Percentiles rank a stretch among this genome's conserved stretches.
Conservation (phyloP, 176 grass and related monocot species). For the Triticum dicoccoides region DNA sequence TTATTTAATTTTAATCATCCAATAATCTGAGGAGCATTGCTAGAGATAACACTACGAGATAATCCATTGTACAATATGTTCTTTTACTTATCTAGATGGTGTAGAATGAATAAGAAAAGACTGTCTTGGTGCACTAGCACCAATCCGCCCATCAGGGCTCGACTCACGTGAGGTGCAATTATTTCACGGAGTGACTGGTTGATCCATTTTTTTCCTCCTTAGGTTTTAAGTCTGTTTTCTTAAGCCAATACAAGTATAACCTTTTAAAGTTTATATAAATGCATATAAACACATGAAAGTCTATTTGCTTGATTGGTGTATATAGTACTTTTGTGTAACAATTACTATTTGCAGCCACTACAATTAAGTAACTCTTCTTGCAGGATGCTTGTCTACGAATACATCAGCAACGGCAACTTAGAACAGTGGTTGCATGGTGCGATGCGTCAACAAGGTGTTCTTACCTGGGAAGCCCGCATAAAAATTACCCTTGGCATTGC, state of each 20-base stretch:
- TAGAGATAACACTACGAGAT: no score
- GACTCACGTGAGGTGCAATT: no score
- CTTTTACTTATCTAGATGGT: no score
- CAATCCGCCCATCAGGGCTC: no score
- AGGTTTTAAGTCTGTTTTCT: background rate
- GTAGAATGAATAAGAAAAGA: no score
- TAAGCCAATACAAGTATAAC: background rate
- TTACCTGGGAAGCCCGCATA: constrained; percentile 24
- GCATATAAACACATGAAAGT: background rate
- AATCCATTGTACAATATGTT: no score
- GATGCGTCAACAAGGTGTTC: constrained; percentile 19
- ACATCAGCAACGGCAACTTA: constrained; percentile 17
- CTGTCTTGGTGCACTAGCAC: no score
- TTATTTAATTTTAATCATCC: no score
- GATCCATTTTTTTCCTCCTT: background rate
- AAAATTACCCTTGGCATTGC: constrained; percentile 15
- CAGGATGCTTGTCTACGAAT: constrained; percentile 28
- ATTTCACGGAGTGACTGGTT: no score
- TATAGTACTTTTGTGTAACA: background rate
- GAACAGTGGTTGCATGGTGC: constrained; percentile 16
- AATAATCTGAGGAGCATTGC: no score
- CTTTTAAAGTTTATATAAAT: background rate
- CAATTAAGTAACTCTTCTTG: background rate
- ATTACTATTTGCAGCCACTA: background rate
- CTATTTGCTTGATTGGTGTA: background rate